Evolutionary conservation across 2,329 filamentous ascomycete species (phyloP).

Genomic region (Stemphylium lycopersici): DNA sequence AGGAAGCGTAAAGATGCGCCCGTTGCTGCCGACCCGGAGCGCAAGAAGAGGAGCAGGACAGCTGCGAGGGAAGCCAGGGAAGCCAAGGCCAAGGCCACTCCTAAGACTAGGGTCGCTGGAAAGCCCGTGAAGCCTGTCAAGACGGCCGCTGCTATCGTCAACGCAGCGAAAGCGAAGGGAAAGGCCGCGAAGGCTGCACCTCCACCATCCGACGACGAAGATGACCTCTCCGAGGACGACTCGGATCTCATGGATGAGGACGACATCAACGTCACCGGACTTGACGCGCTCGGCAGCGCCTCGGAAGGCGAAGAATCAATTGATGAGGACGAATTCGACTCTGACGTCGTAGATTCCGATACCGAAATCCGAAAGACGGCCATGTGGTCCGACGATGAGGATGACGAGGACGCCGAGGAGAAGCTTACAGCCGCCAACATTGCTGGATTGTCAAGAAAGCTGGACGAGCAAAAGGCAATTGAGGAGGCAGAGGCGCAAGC

Average conservation of each 20-base stretch:
- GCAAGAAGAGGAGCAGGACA: constrained; percentile 66
- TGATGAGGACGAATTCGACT: constrained; percentile 49
- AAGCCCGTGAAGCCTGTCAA: constrained; percentile 23
- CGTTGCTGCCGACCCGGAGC: constrained; percentile 51
- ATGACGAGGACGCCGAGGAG: constrained; percentile 88
- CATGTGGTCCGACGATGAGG: constrained; percentile 97
- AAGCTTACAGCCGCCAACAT: constrained; percentile 95
- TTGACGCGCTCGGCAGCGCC: constrained; percentile 50
- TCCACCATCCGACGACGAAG: constrained; percentile 40
- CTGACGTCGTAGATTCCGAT: constrained; percentile 69
- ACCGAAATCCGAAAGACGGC: constrained; percentile 55
- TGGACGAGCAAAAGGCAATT: constrained; percentile 77
- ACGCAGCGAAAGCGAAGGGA: constrained; percentile 40
- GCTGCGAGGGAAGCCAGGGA: constrained; percentile 42
- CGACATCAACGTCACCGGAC: constrained; percentile 42
- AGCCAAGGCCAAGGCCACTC: constrained; percentile 20
- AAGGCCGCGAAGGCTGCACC: constrained; percentile 39
- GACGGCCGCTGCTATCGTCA: constrained; percentile 50
- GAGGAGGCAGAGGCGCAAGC: constrained; percentile 83
- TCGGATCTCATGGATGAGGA: constrained; percentile 51
- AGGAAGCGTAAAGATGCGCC: constrained; percentile 87
- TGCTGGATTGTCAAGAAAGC: constrained; percentile 82
- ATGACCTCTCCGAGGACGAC: constrained; percentile 31
- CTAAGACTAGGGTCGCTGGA: constrained; percentile 21
- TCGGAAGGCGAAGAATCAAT: constrained; percentile 46